A percentile compares a stretch with the other conserved stretches of the same genome.
phyloP scores from a whole-genome alignment of 1,284 basidiomycete genomes.

The Rugiboletus extremiorientalis region DNA sequence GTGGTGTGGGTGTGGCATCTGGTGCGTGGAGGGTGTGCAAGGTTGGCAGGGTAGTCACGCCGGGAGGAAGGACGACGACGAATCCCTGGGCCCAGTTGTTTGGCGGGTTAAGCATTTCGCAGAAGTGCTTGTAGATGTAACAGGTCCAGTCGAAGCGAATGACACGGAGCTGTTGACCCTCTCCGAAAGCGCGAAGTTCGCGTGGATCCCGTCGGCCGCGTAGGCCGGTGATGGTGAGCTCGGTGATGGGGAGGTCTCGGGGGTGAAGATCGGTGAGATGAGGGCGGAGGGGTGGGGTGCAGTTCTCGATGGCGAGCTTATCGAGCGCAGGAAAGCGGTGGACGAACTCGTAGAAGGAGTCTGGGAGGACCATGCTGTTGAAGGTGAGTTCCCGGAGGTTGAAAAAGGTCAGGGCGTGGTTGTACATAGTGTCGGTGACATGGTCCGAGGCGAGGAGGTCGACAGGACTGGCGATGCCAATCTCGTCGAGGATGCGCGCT shows the following conservation, averaged over 20 bases:
- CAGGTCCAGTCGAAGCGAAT: constrained; percentile 41
- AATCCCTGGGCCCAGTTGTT: constrained; percentile 19
- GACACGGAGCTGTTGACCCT: constrained; percentile 34
- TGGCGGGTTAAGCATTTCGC: not conserved
- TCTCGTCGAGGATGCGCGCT: constrained; percentile 27
- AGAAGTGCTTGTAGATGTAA: constrained; percentile 38
- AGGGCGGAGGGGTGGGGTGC: constrained; percentile 29
- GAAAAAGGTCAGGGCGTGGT: constrained; percentile 30
- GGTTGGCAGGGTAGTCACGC: constrained; percentile 1
- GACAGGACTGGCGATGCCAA: constrained; percentile 19
- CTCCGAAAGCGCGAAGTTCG: constrained; percentile 30
- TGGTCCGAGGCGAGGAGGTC: constrained; percentile 28
- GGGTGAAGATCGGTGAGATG: constrained; percentile 25
- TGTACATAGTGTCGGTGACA: constrained; percentile 31
- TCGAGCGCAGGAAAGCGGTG: constrained; percentile 37
- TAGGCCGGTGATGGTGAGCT: constrained; percentile 35
- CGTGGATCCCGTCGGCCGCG: constrained; percentile 23
- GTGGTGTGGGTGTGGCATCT: not conserved
- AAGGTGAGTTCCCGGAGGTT: constrained; percentile 36
- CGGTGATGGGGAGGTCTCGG: constrained; percentile 38
- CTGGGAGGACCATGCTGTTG: constrained; percentile 34
- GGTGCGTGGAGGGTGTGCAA: constrained; percentile 14
- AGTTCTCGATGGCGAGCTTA: constrained; percentile 37
- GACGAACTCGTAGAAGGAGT: constrained; percentile 34
- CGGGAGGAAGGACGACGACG: constrained; percentile 13